Percentiles rank a stretch among this genome's conserved stretches.
phyloP scores from a whole-genome alignment of 441 rosid genomes.

The Adansonia rubrostipa region DNA sequence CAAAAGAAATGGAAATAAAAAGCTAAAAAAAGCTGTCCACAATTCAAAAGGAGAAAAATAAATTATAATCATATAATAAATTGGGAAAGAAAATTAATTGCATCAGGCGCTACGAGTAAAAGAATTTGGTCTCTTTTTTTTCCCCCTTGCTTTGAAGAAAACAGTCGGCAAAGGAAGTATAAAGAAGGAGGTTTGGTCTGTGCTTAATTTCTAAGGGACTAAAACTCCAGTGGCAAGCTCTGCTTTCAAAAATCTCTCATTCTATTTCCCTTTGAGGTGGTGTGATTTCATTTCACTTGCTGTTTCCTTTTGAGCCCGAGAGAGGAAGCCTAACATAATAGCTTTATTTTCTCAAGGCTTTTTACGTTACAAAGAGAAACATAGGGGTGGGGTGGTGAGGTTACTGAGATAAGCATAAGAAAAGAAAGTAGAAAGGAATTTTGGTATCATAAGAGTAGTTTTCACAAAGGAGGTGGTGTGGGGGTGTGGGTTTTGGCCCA shows the following conservation, averaged over 20 bases:
- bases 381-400: constrained; percentile 39
- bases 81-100: constrained; percentile 37
- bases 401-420: constrained; percentile 21
- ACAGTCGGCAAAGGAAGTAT: constrained; percentile 43
- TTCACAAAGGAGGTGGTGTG: constrained; percentile 49
- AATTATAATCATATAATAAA: constrained; percentile 24
- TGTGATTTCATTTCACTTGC: neutral
- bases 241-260: constrained; percentile 26
- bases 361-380: neutral
- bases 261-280: neutral
- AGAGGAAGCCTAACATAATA: constrained; percentile 37
- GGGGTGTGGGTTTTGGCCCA: constrained; percentile 68
- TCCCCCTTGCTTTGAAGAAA: no score
- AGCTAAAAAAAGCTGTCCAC: constrained; percentile 32
- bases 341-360: constrained; percentile 30
- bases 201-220: constrained; percentile 40
- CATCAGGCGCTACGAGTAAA: neutral
- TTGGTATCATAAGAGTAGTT: constrained; percentile 24
- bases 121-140: no score
- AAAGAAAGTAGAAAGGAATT: constrained; percentile 20
- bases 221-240: constrained; percentile 44
- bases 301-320: constrained; percentile 26
- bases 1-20: constrained; percentile 42
- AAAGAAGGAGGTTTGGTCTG: constrained; percentile 60
- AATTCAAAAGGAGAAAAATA: constrained; percentile 1